Conservation (phyloP, 768 basidiomycete genomes). For the Pisolithus sp. region DNA sequence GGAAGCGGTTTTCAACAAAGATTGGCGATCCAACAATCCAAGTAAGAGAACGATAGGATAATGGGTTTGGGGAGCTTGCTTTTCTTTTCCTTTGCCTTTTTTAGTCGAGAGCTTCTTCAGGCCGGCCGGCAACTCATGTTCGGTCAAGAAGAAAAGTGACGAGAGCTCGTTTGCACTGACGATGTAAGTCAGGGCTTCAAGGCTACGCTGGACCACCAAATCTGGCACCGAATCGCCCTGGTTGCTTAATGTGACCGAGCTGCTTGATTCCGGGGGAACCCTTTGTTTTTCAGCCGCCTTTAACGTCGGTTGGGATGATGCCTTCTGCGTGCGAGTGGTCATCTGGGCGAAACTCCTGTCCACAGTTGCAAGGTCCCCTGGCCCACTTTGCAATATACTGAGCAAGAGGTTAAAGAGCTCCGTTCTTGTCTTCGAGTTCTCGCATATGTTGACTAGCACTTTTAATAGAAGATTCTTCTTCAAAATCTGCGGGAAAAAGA, state of each 20-base stretch:
- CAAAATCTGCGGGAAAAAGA: conserved; percentile 94
- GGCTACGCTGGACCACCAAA: conserved; percentile 87
- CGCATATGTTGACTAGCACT: conserved; percentile 91
- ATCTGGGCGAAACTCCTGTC: conserved; percentile 93
- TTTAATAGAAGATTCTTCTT: conserved; percentile 82
- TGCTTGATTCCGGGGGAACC: conserved; percentile 44
- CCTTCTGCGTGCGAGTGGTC: conserved; percentile 66
- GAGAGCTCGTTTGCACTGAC: conserved; percentile 80
- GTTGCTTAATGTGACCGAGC: conserved; percentile 42
- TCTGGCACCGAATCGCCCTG: conserved; percentile 84
- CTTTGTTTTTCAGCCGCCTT: conserved; percentile 66
- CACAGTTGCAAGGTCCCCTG: conserved; percentile 84
- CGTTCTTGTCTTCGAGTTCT: conserved; percentile 84
- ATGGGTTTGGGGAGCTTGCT: conserved; percentile 70
- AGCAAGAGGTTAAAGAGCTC: conserved; percentile 93
- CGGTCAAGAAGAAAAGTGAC: conserved; percentile 90
- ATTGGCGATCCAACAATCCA: conserved; percentile 79
- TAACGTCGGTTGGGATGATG: conserved; percentile 32
- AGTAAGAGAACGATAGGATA: conserved; percentile 90
- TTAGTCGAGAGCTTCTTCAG: conserved; percentile 61
- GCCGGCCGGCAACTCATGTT: conserved; percentile 85
- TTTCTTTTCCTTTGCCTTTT: conserved; percentile 96
- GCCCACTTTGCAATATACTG: conserved; percentile 91
- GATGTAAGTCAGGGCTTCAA: conserved; percentile 86
- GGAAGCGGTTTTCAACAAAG: conserved; percentile 77